Evolutionary conservation across 2,329 filamentous ascomycete genomes (phyloP), one percentile per base, ranked within the genome.

Genomic region (Rhynchosporium secalis): DNA sequence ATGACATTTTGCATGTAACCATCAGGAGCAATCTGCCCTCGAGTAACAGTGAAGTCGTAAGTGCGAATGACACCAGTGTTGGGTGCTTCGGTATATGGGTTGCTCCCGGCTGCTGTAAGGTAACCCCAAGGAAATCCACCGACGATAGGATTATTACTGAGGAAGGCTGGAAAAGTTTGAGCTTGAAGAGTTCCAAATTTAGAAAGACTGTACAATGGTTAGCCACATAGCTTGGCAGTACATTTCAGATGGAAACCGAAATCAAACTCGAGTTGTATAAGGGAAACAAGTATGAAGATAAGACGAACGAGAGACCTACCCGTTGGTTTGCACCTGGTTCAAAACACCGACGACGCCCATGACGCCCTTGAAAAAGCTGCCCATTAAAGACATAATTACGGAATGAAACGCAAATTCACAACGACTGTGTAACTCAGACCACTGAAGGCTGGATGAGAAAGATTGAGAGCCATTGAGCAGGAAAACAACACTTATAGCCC

Each of bases 111-210:
- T 38, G 77, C 72, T 20, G 76, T 77, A 48, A 75, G 72, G 4
- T 68, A 70, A 31, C 81, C 83, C 84, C 84, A 86, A 1, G 84
- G 83, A 55, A 70, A 78, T 3, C 80, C 80, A 63, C 78, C 75
- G 0, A 79, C 79, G 2, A 80, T 70, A 26, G 81, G 79, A 65
- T 83, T 83, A 70, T 81, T 77, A 4, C 70, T 76, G 15, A 84
- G 72, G 64, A 81, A 84, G 0, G 60, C 49, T 8, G 76, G 75
- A n/a, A 77, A 71, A 0, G 61, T 64, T 10, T 72, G 72, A 1
- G 69, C 70, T 8, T 66, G n/a, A 1, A 77, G 48, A 7, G 64
- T 66, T 38, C 66, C 66, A 43, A 41, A 65, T 10, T 61, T 33
- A 8, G 62, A 64, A 10, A 41, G 6, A 43, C 64, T 66, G 10